These are phyloP conservation scores for Martiniozyma asiatica DNA, from an alignment of 1,139 yeast genomes.

Conservation along the genomic window DNA sequence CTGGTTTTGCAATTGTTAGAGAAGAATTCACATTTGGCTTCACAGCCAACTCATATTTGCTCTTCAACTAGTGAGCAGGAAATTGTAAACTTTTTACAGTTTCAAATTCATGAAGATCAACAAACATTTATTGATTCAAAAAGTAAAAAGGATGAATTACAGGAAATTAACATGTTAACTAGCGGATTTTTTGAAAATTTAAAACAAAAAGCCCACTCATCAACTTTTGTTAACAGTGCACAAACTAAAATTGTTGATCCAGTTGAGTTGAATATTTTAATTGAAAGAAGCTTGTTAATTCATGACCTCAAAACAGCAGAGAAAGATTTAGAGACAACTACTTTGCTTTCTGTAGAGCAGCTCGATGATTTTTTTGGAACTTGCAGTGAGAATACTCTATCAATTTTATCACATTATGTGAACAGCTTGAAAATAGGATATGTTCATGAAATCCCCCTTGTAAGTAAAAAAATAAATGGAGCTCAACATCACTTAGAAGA, in stretches of 20 bases:
- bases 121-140: too few species aligned
- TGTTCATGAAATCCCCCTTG: constrained; percentile 14
- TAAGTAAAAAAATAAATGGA: not conserved
- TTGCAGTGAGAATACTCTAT: constrained; percentile 4
- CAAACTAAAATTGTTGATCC: constrained; percentile 9
- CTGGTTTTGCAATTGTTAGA: too few species aligned
- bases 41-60: too few species aligned
- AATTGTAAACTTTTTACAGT: too few species aligned
- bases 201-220: too few species aligned
- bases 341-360: constrained; percentile 2
- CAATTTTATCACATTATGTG: constrained; percentile 12
- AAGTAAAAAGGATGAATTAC: too few species aligned
- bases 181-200: too few species aligned
- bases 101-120: too few species aligned
- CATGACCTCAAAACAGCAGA: constrained; percentile 9
- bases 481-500: constrained; percentile 29
- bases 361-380: constrained; percentile 9
- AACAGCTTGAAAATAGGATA: constrained; percentile 16
- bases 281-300: constrained; percentile 17
- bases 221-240: too few species aligned
- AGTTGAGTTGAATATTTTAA: constrained; percentile 13
- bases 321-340: constrained; percentile 3
- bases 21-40: too few species aligned
- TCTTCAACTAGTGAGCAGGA: too few species aligned
- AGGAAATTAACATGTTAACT: too few species aligned